A percentile compares a stretch with the other conserved stretches of the same genome.
phyloP scores from a whole-genome alignment of 108 stramenopile species.

The Skeletonema menzelii region DNA sequence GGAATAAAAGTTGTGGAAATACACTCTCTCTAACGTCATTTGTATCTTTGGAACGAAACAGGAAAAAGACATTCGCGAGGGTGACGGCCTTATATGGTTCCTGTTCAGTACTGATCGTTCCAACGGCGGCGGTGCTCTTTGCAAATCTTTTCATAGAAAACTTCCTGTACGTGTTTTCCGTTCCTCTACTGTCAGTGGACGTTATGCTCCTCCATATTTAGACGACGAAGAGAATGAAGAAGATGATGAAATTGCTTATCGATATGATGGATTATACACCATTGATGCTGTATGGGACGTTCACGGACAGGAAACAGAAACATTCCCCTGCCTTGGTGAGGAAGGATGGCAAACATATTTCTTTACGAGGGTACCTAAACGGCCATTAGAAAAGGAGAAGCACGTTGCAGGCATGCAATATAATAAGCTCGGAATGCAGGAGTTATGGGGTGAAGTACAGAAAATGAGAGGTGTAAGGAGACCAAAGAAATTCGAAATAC shows the following conservation, averaged over 20 bases:
- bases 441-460: slow-evolving; percentile 48
- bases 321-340: slow-evolving; percentile 23
- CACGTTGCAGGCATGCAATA: slow-evolving; percentile 42
- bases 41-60: background rate
- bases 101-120: slow-evolving; percentile 38
- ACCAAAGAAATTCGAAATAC: slow-evolving; percentile 50
- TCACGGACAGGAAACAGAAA: slow-evolving; percentile 48
- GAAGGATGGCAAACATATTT: slow-evolving; percentile 52
- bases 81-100: slow-evolving; percentile 49
- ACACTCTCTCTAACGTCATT: background rate
- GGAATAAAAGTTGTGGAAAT: background rate
- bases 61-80: slow-evolving; percentile 50
- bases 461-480: slow-evolving; percentile 43
- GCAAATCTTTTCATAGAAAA: slow-evolving; percentile 44
- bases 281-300: slow-evolving; percentile 51
- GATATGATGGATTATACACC: slow-evolving; percentile 57
- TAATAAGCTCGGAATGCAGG: slow-evolving; percentile 48
- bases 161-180: slow-evolving; percentile 51
- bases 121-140: slow-evolving; percentile 50
- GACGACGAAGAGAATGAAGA: slow-evolving; percentile 39
- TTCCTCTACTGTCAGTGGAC: slow-evolving; percentile 36
- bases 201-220: slow-evolving; percentile 41
- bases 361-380: slow-evolving; percentile 41
- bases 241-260: slow-evolving; percentile 44
- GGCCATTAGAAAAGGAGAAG: slow-evolving; percentile 36